Evolutionary conservation across 768 basidiomycete species (phyloP).

Genomic region (Suillus alpinus): DNA sequence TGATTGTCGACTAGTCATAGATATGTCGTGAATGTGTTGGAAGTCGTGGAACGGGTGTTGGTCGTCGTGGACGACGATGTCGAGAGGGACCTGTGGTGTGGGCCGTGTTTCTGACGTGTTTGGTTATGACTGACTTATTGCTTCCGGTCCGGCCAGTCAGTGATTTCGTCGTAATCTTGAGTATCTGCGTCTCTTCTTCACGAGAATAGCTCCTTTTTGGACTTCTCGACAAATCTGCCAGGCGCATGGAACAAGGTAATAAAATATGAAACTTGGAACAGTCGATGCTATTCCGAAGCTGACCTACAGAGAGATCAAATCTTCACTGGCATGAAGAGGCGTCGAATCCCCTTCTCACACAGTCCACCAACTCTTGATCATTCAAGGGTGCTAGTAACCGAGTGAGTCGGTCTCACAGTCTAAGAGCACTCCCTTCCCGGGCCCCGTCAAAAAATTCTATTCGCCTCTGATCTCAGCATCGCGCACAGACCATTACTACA

Average conservation of each 20-base stretch:
- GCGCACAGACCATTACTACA: not conserved
- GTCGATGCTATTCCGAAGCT: not conserved
- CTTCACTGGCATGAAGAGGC: not conserved
- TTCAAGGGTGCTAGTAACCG: not conserved
- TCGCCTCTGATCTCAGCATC: not conserved
- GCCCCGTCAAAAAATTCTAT: not conserved
- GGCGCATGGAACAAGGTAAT: not conserved
- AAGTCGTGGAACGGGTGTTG: constrained; percentile 9
- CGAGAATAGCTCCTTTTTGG: not conserved
- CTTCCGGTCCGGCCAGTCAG: not conserved
- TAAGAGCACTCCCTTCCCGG: not conserved
- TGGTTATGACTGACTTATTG: constrained; percentile 11
- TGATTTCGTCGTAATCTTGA: not conserved
- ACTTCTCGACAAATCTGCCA: not conserved
- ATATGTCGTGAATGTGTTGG: constrained; percentile 3
- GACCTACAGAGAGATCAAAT: not conserved
- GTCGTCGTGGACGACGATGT: constrained; percentile 17
- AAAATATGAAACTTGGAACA: not conserved
- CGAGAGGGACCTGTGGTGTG: constrained; percentile 8
- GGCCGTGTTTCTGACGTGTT: constrained; percentile 19
- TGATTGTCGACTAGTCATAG: constrained; percentile 47
- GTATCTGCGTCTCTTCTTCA: not conserved
- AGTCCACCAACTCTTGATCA: not conserved
- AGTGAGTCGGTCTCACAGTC: not conserved
- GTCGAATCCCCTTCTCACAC: not conserved